A percentile compares a stretch with the other conserved stretches of the same genome.
Evolutionary conservation across 1,284 basidiomycete species (phyloP).

Genomic region (Boletus smithii): DNA sequence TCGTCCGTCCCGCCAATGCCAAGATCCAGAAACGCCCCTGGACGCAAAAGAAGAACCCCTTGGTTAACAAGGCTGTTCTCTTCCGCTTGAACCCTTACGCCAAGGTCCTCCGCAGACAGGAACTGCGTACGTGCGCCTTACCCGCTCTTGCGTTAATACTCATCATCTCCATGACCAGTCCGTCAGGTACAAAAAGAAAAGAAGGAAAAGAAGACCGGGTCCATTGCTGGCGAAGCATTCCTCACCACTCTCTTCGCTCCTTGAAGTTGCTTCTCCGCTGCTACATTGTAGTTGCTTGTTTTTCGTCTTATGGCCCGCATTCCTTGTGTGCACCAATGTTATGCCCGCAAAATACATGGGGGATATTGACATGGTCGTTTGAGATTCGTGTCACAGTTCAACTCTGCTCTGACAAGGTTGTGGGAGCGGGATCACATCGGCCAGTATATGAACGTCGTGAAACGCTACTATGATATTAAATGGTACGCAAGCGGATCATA

Average conservation of each 20-base stretch:
- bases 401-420: no score
- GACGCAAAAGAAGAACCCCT: slow-evolving; percentile 99
- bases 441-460: background rate
- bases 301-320: slow-evolving; percentile 11
- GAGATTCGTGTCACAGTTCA: background rate
- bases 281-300: slow-evolving; percentile 5
- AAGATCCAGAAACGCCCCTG: slow-evolving; percentile 88
- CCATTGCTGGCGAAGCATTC: slow-evolving; percentile 82
- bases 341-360: slow-evolving; percentile 15
- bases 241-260: slow-evolving; percentile 82
- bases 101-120: slow-evolving; percentile 87
- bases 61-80: slow-evolving; percentile 93
- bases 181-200: slow-evolving; percentile 68
- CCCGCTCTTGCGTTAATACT: background rate
- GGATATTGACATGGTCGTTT: background rate
- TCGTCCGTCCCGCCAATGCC: slow-evolving; percentile 83
- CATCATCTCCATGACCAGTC: slow-evolving; percentile 42
- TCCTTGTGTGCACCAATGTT: slow-evolving; percentile 19
- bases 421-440: no score
- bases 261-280: slow-evolving; percentile 41
- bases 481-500: no score
- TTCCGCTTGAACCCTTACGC: slow-evolving; percentile 99
- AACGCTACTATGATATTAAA: no score
- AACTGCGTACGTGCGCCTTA: slow-evolving; percentile 63
- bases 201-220: slow-evolving; percentile 63